Evolutionary conservation across 1,284 basidiomycete species (phyloP), one percentile per base, ranked within the genome.

Genomic region (Puccinia novopanici): DNA sequence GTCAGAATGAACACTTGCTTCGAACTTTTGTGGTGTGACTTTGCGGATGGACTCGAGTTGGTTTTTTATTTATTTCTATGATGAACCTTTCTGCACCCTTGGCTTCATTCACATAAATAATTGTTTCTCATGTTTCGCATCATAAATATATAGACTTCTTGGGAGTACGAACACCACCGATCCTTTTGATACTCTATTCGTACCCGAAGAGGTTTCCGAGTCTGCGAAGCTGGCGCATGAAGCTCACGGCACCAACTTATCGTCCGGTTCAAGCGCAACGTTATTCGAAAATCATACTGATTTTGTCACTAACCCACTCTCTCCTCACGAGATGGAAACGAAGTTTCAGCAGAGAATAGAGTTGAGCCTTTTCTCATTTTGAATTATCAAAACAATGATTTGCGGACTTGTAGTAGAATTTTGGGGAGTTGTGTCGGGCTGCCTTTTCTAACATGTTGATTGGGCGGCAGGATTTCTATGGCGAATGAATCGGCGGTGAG

Each of bases 1-100:
- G 81, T 83, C 15, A 72, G 82, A 17, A 81, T 80, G 67, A 83
- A 83, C 61, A 75, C 81, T 9, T 82, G 82, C 17, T 83, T 83
- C 72, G 82, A 83, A 81, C 75, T 78, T 30, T 48, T 15, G 19
- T 27, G 45, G n/a, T n/a, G n/a, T n/a, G n/a, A n/a, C n/a, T n/a
- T n/a, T n/a, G n/a, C n/a, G n/a, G n/a, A n/a, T n/a, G 77, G 82
- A 5, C 22, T 82, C 34, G 55, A 82, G 65, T 82, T 82, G n/a
- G 15, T 45, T 6, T 45, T 45, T 8, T 8, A 45, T 8, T 45
- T 6, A 8, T 45, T 6, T 45, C 45, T 6, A 15, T 45, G 8
- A 45, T 45, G 8, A 45, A 45, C 45, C 8, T 45, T 45, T 8
- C 45, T 8, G 45, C 6, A 6, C 45, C 45, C 45, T 45, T n/a